Base-by-base conservation (phyloP, 345 rosid genomes). In the Passiflora organensis region DNA sequence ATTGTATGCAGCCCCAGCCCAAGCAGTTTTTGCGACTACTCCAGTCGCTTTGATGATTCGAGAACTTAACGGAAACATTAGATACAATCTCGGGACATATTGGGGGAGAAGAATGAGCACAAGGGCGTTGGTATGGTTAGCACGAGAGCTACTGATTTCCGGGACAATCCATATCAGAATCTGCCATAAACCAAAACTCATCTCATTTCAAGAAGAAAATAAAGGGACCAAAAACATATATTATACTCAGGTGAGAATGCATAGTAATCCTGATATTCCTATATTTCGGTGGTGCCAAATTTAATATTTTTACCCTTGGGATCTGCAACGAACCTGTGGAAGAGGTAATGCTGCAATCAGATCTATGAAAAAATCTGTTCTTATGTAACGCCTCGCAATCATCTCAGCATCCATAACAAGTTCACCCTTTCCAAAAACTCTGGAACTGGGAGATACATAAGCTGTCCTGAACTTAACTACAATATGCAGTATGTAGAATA, bases 1-100 rank as follows among this genome's bases (percentile, higher is more conserved):
- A 59, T 83, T 87, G 51, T 85, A 91, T 6, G 91, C 96, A 64
- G 97, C 96, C n/a, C 91, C 95, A 14, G 96, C 91, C 96, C 97
- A 91, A 32, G 95, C 97, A 48, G 97, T 85, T 75, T 80, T 79
- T 11, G 95, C 74, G 58, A 87, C 87, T 0, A 91, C 82, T 39
- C 96, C 96, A 4, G 80, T 76, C 15, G 94, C 78, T 72, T 81
- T 80, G 59, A 77, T 81, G 42, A 88, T 80, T 65, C 76, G 68
- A 8, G 86, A 76, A 50, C 94, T 83, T 49, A 85, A 59, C 17
- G 96, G 90, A 54, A 85, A 83, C 13, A 88, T 88, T 25, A 82
- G 66, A 74, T 83, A 85, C 18, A 85, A 73, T 12, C 95, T 70
- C 2, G 97, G 91, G 57, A 80, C 50, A 61, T 87, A 87, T 48